Percentiles rank a stretch among this genome's conserved stretches.
phyloP scores from a whole-genome alignment of 225 moss, liverwort and hornwort genomes.

The Ulota crispa region DNA sequence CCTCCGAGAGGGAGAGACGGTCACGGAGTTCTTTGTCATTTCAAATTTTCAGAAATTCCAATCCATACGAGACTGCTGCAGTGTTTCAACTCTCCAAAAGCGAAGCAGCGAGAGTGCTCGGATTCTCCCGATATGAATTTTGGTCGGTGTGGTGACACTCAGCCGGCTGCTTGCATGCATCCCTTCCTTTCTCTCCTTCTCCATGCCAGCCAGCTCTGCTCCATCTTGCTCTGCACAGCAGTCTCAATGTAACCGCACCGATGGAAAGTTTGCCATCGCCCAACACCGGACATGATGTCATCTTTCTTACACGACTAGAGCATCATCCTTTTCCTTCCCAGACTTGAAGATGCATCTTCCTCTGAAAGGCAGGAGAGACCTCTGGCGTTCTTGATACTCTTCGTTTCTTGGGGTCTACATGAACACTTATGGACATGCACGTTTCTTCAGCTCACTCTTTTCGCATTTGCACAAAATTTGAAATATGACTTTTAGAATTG shows the following conservation, averaged over 20 bases:
- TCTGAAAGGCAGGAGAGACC: neutral
- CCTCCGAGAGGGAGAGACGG: too few relatives aligned
- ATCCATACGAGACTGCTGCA: too few relatives aligned
- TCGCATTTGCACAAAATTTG: neutral
- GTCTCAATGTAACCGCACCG: neutral
- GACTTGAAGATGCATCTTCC: neutral
- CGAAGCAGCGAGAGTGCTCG: too few relatives aligned
- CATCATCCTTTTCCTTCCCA: neutral
- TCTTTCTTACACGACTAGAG: neutral
- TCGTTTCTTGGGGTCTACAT: neutral
- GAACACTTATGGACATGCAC: neutral
- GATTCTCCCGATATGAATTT: too few relatives aligned
- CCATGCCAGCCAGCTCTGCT: neutral
- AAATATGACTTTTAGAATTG: neutral
- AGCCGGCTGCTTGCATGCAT: constrained; percentile 12
- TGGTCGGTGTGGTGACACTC: neutral
- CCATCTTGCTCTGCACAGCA: neutral
- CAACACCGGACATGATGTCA: neutral
- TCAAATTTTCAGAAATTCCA: too few relatives aligned
- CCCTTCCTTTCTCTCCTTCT: constrained; percentile 21
- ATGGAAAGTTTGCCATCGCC: neutral
- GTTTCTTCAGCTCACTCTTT: constrained; percentile 8
- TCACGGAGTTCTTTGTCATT: too few relatives aligned
- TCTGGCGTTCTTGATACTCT: neutral
- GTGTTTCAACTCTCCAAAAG: too few relatives aligned